These are phyloP conservation scores for Incumbomyces lentus DNA, from an alignment of 2,329 filamentous ascomycete species.

Conservation along the genomic window DNA sequence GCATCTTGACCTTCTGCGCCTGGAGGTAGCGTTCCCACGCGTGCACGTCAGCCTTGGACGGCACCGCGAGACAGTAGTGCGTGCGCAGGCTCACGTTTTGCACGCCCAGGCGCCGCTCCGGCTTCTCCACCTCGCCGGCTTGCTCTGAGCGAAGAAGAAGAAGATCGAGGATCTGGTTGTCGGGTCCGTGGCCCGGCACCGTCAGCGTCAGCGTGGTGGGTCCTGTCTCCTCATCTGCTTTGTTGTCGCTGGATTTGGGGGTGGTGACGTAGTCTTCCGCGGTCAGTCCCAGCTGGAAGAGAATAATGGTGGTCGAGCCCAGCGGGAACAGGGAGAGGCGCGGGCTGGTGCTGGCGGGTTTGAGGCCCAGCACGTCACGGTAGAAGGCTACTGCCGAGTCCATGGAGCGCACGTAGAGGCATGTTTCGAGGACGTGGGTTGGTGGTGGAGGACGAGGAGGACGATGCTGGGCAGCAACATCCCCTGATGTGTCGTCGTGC, in stretches of 20 bases:
- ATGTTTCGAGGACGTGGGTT: slow-evolving; percentile 24
- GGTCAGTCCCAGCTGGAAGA: slow-evolving; percentile 18
- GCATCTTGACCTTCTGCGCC: slow-evolving; percentile 19
- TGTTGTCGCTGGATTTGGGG: slow-evolving; percentile 2
- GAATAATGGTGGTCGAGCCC: slow-evolving; percentile 24
- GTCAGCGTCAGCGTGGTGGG: slow-evolving; percentile 8
- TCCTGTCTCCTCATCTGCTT: not conserved
- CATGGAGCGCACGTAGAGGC: slow-evolving; percentile 23
- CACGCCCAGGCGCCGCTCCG: not conserved
- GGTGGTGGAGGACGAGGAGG: slow-evolving; percentile 21
- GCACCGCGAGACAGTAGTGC: slow-evolving; percentile 24
- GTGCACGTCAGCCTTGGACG: slow-evolving; percentile 18
- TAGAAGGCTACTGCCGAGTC: slow-evolving; percentile 21
- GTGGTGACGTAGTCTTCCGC: not conserved
- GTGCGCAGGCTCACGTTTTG: slow-evolving; percentile 14
- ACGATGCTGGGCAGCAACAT: not conserved
- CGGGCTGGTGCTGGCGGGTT: slow-evolving; percentile 18
- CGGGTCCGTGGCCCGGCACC: slow-evolving; percentile 15
- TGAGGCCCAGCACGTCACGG: slow-evolving; percentile 17
- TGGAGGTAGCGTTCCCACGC: slow-evolving; percentile 22
- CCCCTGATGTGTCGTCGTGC: too few relatives aligned
- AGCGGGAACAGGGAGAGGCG: slow-evolving; percentile 22
- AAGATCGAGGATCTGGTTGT: slow-evolving; percentile 10
- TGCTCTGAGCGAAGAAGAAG: not conserved
- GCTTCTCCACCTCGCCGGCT: not conserved